These are phyloP conservation scores for Myriangium duriaei DNA, from an alignment of 2,329 filamentous ascomycete species.

Conservation along the genomic window DNA sequence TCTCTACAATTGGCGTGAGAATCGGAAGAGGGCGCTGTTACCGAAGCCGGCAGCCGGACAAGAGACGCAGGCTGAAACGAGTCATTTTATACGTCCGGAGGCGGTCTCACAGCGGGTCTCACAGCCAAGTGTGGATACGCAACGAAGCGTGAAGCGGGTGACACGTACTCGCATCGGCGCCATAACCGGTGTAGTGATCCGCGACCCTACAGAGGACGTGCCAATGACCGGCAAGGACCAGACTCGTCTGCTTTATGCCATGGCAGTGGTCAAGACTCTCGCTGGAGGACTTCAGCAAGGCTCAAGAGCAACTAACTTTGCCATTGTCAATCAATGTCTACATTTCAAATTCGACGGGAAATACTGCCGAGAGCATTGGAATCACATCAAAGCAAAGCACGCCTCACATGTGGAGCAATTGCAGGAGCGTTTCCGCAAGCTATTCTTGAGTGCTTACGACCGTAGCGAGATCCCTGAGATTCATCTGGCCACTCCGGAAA, in stretches of 20 bases:
- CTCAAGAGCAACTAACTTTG: conserved; percentile 25
- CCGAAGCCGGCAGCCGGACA: no score
- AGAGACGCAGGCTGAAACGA: no score
- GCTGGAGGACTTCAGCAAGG: conserved; percentile 25
- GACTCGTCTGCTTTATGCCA: conserved; percentile 20
- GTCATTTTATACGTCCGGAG: no score
- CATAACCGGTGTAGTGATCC: conserved; percentile 14
- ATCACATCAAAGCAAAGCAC: conserved; percentile 15
- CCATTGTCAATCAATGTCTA: conserved; percentile 26
- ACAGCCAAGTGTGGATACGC: no score
- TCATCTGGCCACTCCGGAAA: conserved; percentile 48
- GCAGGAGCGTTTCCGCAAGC: conserved; percentile 51
- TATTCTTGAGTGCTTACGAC: conserved; percentile 55
- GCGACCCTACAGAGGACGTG: conserved; percentile 8
- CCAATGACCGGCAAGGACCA: conserved; percentile 17
- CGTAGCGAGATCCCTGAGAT: conserved; percentile 47
- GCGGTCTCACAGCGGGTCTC: no score
- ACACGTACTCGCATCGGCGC: background rate
- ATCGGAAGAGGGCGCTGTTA: background rate
- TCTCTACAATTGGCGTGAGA: background rate
- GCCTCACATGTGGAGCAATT: conserved; percentile 32
- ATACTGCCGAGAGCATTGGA: conserved; percentile 29
- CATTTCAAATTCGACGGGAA: conserved; percentile 25
- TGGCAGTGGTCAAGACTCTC: conserved; percentile 21
- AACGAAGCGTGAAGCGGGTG: background rate